These are phyloP conservation scores for Bryoglossum gracile DNA, from an alignment of 495 filamentous ascomycete species.

Conservation along the genomic window DNA sequence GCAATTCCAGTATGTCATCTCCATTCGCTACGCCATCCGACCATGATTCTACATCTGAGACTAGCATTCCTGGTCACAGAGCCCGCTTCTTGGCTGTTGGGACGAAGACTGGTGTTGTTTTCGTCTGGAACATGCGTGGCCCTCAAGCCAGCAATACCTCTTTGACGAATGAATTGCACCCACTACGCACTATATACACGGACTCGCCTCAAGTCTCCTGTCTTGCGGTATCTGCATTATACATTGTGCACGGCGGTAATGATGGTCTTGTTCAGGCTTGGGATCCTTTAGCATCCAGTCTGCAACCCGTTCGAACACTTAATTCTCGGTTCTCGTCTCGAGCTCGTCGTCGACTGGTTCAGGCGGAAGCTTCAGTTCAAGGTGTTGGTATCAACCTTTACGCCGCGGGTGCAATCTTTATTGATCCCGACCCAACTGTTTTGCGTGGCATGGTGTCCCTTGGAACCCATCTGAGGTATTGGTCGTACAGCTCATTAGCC, in stretches of 20 bases:
- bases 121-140: slow-evolving; percentile 79
- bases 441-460: slow-evolving; percentile 90
- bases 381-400: slow-evolving; percentile 71
- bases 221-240: slow-evolving; percentile 78
- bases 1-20: slow-evolving; percentile 48
- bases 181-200: slow-evolving; percentile 77
- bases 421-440: slow-evolving; percentile 83
- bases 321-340: slow-evolving; percentile 82
- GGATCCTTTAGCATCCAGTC: slow-evolving; percentile 83
- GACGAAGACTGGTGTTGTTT: slow-evolving; percentile 66
- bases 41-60: slow-evolving; percentile 3
- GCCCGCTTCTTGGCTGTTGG: slow-evolving; percentile 76
- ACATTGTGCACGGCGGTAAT: slow-evolving; percentile 86
- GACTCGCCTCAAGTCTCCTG: slow-evolving; percentile 85
- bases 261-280: slow-evolving; percentile 95
- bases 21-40: slow-evolving; percentile 49
- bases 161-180: slow-evolving; percentile 43
- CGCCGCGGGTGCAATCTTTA: slow-evolving; percentile 71
- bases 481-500: slow-evolving; percentile 76
- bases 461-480: slow-evolving; percentile 82
- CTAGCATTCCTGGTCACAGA: slow-evolving; percentile 73
- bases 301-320: slow-evolving; percentile 75
- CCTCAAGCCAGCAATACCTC: slow-evolving; percentile 44
- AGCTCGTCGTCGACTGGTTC: slow-evolving; percentile 64
- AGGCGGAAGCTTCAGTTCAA: slow-evolving; percentile 58